Evolutionary conservation across 73 alveolate species (phyloP), one percentile per base, ranked within the genome.

Genomic region (Paramecium tetraurelia): DNA sequence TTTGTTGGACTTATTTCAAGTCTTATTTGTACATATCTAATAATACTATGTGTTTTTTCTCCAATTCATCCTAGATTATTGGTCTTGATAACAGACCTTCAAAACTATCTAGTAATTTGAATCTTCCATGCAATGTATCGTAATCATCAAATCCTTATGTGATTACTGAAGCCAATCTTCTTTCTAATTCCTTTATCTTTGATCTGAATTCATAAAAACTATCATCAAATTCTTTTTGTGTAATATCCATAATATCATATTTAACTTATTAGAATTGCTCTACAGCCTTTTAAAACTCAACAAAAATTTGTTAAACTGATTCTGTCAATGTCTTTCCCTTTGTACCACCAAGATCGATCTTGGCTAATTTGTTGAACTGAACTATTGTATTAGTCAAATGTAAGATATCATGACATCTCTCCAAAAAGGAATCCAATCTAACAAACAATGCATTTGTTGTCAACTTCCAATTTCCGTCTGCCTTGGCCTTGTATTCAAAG

Each of bases 1-100:
- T 96, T 43, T 95, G 87, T 84, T 98, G 97, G 9, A 98, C 99
- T 4, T 93, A 85, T 95, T 98, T 97, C 86, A 98, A 94, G 89
- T 98, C 99, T 93, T 96, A 96, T 89, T 98, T 98, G 95, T 96
- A 98, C 93, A 96, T 94, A 63, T 98, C 99, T 68, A 99, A 93
- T 86, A 99, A 95, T 59, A 98, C 98, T 89, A 97, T 98, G 95
- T 99, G 99, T 96, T 99, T 99, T 98, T 99, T 99, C 97, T 99
- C 99, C 44, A 99, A 97, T 96, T 99, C 99, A 57, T 98, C 99
- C 70, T 95, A 98, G 58, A 98, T 98, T 93, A 98, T 98, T 14
- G 99, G 99, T 93, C 99, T 96, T 90, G 98, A 98, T 88, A 99
- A 96, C 53, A 99, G 97, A 29, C 99, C 99, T 96, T 99, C 99